Evolutionary conservation across 164 flowering plant species (phyloP).

Genomic region (Hamamelis virginiana): DNA sequence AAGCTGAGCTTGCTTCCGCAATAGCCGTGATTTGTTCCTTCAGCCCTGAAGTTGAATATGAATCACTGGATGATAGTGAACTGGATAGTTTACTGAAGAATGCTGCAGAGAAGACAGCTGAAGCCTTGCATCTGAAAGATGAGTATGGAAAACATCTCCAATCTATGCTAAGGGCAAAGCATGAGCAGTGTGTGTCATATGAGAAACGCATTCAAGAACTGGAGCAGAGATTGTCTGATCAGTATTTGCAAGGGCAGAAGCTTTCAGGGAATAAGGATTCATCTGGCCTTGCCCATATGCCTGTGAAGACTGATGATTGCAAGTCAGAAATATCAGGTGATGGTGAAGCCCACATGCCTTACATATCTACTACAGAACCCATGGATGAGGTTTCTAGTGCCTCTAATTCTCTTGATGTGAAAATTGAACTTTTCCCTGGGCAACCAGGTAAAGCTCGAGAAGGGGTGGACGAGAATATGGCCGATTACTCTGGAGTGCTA

Average conservation of each 20-base stretch:
- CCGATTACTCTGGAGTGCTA: constrained; percentile 61
- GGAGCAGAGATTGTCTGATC: constrained; percentile 82
- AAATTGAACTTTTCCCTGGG: constrained; percentile 37
- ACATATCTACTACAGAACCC: constrained; percentile 44
- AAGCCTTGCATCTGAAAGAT: constrained; percentile 88
- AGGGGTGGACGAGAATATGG: constrained; percentile 87
- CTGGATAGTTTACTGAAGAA: constrained; percentile 57
- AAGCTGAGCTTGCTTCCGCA: constrained; percentile 96
- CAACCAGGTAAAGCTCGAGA: constrained; percentile 48
- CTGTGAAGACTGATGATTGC: constrained; percentile 53
- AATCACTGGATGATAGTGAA: constrained; percentile 66
- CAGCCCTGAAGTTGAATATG: constrained; percentile 55
- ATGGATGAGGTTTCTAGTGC: constrained; percentile 89
- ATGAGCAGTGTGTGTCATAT: constrained; percentile 78
- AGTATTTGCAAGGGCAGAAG: constrained; percentile 54
- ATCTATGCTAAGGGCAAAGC: constrained; percentile 67
- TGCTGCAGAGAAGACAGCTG: constrained; percentile 81
- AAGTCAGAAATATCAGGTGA: constrained; percentile 61
- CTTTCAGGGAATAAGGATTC: constrained; percentile 37
- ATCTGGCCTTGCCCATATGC: constrained; percentile 32
- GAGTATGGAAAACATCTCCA: constrained; percentile 84
- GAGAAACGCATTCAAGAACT: constrained; percentile 91
- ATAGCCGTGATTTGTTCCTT: constrained; percentile 72
- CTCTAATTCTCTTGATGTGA: constrained; percentile 49
- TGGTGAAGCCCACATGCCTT: constrained; percentile 45